Evolutionary conservation across 208 protist genomes (phyloP).

Genomic region (Crithidia mellificae): DNA sequence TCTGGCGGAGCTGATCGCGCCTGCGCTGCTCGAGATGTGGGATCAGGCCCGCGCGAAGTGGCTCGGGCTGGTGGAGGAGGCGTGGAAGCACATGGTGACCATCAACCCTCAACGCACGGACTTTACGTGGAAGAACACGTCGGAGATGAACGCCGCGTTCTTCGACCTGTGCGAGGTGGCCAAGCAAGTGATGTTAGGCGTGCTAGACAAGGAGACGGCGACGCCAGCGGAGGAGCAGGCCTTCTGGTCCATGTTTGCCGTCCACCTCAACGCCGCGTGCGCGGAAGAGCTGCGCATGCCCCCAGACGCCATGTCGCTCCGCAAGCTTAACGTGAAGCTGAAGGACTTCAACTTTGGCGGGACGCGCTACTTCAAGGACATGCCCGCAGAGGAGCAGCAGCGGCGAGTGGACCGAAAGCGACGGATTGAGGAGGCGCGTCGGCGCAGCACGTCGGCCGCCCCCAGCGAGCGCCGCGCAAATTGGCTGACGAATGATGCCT

Average conservation of each 20-base stretch:
- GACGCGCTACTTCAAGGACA: slow-evolving; percentile 90
- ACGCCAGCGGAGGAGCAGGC: slow-evolving; percentile 51
- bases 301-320: slow-evolving; percentile 64
- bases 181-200: slow-evolving; percentile 69
- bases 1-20: slow-evolving; percentile 39
- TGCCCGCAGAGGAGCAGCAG: slow-evolving; percentile 73
- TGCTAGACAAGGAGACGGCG: slow-evolving; percentile 59
- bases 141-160: slow-evolving; percentile 84
- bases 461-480: slow-evolving; percentile 17
- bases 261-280: slow-evolving; percentile 57
- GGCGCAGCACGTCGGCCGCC: slow-evolving; percentile 7
- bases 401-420: slow-evolving; percentile 52
- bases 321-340: slow-evolving; percentile 90
- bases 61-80: slow-evolving; percentile 58
- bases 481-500: slow-evolving; percentile 82
- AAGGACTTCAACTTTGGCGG: slow-evolving; percentile 92
- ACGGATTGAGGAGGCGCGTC: slow-evolving; percentile 74
- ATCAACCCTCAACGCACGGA: slow-evolving; percentile 52
- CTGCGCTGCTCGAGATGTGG: slow-evolving; percentile 74
- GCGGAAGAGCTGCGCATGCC: slow-evolving; percentile 66
- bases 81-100: slow-evolving; percentile 50
- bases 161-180: slow-evolving; percentile 89
- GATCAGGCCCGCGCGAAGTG: slow-evolving; percentile 49
- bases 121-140: slow-evolving; percentile 86
- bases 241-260: slow-evolving; percentile 80